phyloP scores from a whole-genome alignment of 768 basidiomycete species.

The Termitomyces sp. region DNA sequence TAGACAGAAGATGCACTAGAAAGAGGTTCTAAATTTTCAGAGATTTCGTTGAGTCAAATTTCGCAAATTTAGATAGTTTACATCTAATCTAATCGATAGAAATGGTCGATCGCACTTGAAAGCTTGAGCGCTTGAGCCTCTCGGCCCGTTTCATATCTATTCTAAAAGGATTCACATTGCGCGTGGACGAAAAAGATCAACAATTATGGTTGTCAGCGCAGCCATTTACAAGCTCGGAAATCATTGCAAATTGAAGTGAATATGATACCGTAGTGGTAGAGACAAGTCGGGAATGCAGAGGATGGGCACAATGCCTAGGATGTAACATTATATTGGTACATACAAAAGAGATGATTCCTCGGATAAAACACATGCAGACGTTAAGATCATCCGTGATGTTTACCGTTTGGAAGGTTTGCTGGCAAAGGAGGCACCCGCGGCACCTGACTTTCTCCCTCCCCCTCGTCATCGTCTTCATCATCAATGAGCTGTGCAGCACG shows the following conservation, averaged over 20 bases:
- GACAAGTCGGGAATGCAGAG: not conserved
- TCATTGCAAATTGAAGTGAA: not conserved
- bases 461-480: slow-evolving; percentile 47
- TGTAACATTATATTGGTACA: slow-evolving; percentile 5
- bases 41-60: slow-evolving; percentile 2
- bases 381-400: slow-evolving; percentile 9
- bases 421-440: slow-evolving; percentile 10
- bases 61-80: not conserved
- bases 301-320: not conserved
- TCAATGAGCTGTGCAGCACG: slow-evolving; percentile 59
- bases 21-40: slow-evolving; percentile 2
- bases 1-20: not conserved
- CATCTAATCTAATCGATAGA: slow-evolving; percentile 8
- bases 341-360: slow-evolving; percentile 1
- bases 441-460: not conserved
- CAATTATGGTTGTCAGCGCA: not conserved
- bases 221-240: not conserved
- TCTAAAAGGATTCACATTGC: not conserved
- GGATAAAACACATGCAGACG: not conserved
- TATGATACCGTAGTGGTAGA: too few relatives aligned
- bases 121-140: too few relatives aligned
- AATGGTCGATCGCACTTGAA: not conserved
- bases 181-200: not conserved
- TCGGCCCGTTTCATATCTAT: not conserved
- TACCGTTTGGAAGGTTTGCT: slow-evolving; percentile 21